A percentile compares a stretch with the other conserved stretches of the same genome.
Conservation (phyloP, 345 rosid species). For the Psidium friedrichsthalianum region DNA sequence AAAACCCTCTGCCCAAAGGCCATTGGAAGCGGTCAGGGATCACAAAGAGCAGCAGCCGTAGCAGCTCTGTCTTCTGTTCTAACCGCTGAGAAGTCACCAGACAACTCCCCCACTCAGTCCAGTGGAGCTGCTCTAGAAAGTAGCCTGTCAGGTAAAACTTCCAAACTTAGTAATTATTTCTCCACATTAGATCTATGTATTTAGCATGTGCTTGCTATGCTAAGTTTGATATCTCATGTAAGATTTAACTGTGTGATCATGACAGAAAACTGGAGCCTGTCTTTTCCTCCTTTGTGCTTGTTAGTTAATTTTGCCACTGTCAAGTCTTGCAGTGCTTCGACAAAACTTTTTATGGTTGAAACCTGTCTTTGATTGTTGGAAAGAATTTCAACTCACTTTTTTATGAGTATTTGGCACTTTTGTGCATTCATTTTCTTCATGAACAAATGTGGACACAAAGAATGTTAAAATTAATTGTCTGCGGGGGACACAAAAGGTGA, state of each 20-base stretch:
- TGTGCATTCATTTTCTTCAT: not conserved
- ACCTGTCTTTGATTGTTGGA: not conserved
- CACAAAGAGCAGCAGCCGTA: constrained; percentile 93
- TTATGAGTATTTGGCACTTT: not conserved
- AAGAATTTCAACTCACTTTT: not conserved
- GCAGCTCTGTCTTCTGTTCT: constrained; percentile 96
- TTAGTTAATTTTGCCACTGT: not conserved
- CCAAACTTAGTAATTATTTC: not conserved
- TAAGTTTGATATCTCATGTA: not conserved
- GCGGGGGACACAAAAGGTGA: constrained; percentile 2
- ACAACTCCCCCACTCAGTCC: constrained; percentile 45
- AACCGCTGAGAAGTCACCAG: constrained; percentile 71
- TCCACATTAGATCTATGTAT: not conserved
- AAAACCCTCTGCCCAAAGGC: constrained; percentile 36
- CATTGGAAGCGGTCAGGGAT: constrained; percentile 38
- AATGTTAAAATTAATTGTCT: not conserved
- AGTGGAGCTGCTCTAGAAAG: constrained; percentile 27
- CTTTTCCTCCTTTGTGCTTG: not conserved
- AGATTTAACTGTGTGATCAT: not conserved
- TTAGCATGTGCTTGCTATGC: not conserved
- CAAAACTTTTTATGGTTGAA: not conserved
- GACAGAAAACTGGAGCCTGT: not conserved
- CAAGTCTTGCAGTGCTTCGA: not conserved
- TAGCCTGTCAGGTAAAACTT: constrained; percentile 35
- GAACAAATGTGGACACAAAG: not conserved